phyloP scores from a whole-genome alignment of 495 filamentous ascomycete genomes.

The Entonaema liquescens region DNA sequence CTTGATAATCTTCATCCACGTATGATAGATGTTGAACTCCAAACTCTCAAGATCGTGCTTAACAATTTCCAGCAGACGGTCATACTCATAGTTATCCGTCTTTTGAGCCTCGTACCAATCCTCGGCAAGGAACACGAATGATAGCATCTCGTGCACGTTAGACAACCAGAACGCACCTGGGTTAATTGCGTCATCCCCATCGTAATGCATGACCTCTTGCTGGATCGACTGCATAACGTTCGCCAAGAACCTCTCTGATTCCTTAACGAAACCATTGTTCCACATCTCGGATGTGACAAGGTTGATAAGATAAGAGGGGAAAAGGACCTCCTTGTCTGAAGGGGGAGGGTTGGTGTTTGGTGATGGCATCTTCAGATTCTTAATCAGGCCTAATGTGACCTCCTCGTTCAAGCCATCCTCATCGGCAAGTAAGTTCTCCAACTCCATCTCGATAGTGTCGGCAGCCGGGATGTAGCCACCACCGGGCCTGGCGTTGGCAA shows the following conservation, averaged over 20 bases:
- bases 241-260: conserved; percentile 97
- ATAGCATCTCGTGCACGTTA: conserved; percentile 99
- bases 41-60: conserved; percentile 98
- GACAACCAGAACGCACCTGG: conserved; percentile 99
- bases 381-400: conserved; percentile 92
- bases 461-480: conserved; percentile 74
- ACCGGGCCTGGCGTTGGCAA: conserved; percentile 70
- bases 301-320: conserved; percentile 98
- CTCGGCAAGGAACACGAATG: conserved; percentile 98
- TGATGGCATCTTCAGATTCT: conserved; percentile 92
- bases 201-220: conserved; percentile 98
- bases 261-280: conserved; percentile 99
- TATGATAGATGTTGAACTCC: conserved; percentile 99
- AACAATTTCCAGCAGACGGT: conserved; percentile 95
- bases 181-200: conserved; percentile 96
- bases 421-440: conserved; percentile 91
- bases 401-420: conserved; percentile 97
- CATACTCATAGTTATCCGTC: conserved; percentile 98
- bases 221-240: conserved; percentile 99
- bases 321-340: conserved; percentile 97
- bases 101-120: conserved; percentile 99
- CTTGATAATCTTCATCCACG: conserved; percentile 99
- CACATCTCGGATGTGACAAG: conserved; percentile 99
- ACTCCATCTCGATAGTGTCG: conserved; percentile 91
- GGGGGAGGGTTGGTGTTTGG: conserved; percentile 84